A percentile compares a stretch with the other conserved stretches of the same genome.
These are phyloP conservation scores for Chaetomiaceae sp. DNA, from an alignment of 2,329 filamentous ascomycete species.

Conservation along the genomic window DNA sequence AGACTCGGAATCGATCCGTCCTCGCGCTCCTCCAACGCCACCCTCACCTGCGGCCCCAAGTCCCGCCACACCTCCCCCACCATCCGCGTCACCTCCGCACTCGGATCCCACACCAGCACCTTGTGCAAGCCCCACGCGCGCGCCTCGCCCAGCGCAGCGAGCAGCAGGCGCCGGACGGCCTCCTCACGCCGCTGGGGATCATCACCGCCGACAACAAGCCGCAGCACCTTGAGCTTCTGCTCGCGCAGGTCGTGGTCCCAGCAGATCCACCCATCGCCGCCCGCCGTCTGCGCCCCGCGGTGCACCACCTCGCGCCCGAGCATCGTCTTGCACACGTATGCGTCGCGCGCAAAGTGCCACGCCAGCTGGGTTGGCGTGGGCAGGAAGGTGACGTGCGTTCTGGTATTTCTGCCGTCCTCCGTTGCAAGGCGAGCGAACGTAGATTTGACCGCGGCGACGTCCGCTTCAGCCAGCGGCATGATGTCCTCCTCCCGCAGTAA, in stretches of 20 bases:
- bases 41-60: slow-evolving; percentile 30
- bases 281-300: slow-evolving; percentile 24
- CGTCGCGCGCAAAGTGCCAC: slow-evolving; percentile 31
- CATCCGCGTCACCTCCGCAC: slow-evolving; percentile 22
- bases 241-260: slow-evolving; percentile 33
- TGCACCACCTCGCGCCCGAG: slow-evolving; percentile 14
- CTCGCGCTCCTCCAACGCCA: slow-evolving; percentile 28
- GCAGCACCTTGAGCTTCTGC: slow-evolving; percentile 28
- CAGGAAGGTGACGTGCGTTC: slow-evolving; percentile 28
- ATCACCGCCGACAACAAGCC: slow-evolving; percentile 22
- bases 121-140: slow-evolving; percentile 27
- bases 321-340: slow-evolving; percentile 24
- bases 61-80: slow-evolving; percentile 28
- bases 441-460: slow-evolving; percentile 23
- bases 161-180: slow-evolving; percentile 25
- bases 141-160: slow-evolving; percentile 31
- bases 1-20: slow-evolving; percentile 32
- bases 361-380: slow-evolving; percentile 26
- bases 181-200: slow-evolving; percentile 13
- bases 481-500: slow-evolving; percentile 22
- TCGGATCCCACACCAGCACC: slow-evolving; percentile 33
- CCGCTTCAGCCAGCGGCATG: slow-evolving; percentile 21
- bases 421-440: slow-evolving; percentile 15
- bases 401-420: slow-evolving; percentile 22
- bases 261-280: slow-evolving; percentile 27